phyloP scores from a whole-genome alignment of 2,329 filamentous ascomycete genomes.

The Dissoconium aciculare region DNA sequence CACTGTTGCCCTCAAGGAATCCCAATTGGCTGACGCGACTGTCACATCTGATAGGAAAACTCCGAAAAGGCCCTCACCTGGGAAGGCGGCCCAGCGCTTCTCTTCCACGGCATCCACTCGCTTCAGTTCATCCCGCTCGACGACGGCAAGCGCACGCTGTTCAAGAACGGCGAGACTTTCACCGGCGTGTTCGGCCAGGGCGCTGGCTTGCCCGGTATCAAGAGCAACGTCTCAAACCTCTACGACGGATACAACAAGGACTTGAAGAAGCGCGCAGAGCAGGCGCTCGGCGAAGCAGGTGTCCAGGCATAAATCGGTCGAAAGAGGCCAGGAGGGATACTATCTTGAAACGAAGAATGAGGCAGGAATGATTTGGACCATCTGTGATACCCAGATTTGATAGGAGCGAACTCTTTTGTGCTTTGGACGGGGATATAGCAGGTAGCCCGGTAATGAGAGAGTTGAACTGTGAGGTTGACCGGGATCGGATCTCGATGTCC shows the following conservation, averaged over 20 bases:
- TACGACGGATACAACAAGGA: slow-evolving; percentile 2
- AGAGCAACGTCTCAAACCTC: background rate
- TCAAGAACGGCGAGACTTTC: slow-evolving; percentile 2
- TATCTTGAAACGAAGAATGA: too few species aligned
- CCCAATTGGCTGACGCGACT: background rate
- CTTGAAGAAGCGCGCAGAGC: slow-evolving; percentile 1
- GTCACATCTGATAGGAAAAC: slow-evolving; percentile 1
- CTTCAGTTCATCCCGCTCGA: slow-evolving; percentile 1
- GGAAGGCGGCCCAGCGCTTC: slow-evolving; percentile 1
- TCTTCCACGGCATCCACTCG: slow-evolving; percentile 2
- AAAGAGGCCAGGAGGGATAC: too few species aligned
- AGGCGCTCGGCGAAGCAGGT: too few species aligned
- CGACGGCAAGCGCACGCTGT: slow-evolving; percentile 1
- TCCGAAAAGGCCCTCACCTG: slow-evolving; percentile 1
- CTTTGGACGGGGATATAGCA: too few species aligned
- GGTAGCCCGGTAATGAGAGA: too few species aligned
- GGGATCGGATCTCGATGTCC: too few species aligned
- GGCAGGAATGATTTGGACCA: too few species aligned
- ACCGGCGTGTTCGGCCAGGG: slow-evolving; percentile 2
- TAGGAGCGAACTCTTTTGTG: too few species aligned
- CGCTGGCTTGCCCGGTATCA: slow-evolving; percentile 1
- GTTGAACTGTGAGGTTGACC: too few species aligned
- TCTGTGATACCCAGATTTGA: too few species aligned
- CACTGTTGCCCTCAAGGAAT: too few species aligned
- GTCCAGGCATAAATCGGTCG: too few species aligned